phyloP scores from a whole-genome alignment of 1,139 yeast genomes.

The Protomyces inouyei region DNA sequence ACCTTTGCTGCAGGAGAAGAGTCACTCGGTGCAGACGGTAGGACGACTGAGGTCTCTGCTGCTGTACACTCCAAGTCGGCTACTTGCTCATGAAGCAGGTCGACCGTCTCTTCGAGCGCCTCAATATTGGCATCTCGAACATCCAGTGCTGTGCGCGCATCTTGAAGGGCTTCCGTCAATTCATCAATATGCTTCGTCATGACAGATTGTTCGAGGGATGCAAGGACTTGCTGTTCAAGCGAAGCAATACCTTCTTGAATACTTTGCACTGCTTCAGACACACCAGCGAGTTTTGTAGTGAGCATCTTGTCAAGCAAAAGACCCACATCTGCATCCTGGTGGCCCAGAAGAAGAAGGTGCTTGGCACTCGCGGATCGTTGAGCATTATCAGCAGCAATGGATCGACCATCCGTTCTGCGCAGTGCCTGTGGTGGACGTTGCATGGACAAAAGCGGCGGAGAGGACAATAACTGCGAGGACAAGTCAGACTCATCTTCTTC shows the following conservation, averaged over 20 bases:
- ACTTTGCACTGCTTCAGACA: slow-evolving; percentile 5
- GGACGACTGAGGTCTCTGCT: neutral
- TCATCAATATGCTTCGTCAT: neutral
- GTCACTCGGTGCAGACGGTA: neutral
- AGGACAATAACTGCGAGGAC: neutral
- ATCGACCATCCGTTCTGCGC: neutral
- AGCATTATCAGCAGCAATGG: neutral
- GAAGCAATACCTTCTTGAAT: slow-evolving; percentile 1
- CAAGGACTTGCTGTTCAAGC: neutral
- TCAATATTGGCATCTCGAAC: neutral
- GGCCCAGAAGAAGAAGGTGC: slow-evolving; percentile 3
- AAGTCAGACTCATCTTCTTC: neutral
- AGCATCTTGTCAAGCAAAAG: slow-evolving; percentile 22
- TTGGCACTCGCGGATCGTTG: neutral
- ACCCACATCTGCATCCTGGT: slow-evolving; percentile 21
- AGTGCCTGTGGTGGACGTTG: neutral
- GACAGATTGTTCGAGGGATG: neutral
- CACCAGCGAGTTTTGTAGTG: slow-evolving; percentile 12
- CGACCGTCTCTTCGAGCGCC: neutral
- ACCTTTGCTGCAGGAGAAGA: neutral
- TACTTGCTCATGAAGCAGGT: neutral
- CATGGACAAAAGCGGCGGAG: neutral
- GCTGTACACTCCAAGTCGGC: slow-evolving; percentile 7
- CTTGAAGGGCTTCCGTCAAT: neutral
- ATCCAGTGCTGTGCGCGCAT: slow-evolving; percentile 1